These are phyloP conservation scores for Kwoniella sp. DNA, from an alignment of 768 basidiomycete species.

Conservation along the genomic window DNA sequence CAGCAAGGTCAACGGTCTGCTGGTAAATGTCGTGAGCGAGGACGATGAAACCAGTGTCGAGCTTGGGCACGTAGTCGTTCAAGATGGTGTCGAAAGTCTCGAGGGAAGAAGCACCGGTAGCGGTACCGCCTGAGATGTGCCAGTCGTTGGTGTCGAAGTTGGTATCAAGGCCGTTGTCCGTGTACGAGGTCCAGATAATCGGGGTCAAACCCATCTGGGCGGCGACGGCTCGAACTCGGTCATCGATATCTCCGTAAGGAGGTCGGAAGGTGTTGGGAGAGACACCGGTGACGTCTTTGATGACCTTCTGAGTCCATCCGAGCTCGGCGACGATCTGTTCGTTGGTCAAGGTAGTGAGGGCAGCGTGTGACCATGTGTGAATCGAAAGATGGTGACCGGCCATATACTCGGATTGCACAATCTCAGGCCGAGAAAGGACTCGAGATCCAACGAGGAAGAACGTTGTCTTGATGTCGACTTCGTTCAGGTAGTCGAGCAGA, in stretches of 20 bases:
- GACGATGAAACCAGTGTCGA: conserved; percentile 81
- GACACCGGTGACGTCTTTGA: conserved; percentile 74
- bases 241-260: conserved; percentile 69
- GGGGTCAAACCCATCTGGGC: conserved; percentile 79
- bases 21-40: conserved; percentile 80
- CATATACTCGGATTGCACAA: conserved; percentile 76
- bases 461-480: conserved; percentile 70
- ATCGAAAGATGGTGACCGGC: conserved; percentile 78
- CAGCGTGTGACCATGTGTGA: conserved; percentile 85
- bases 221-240: conserved; percentile 80
- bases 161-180: conserved; percentile 61
- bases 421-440: conserved; percentile 70
- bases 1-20: conserved; percentile 80
- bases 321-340: conserved; percentile 82
- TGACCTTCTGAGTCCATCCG: conserved; percentile 82
- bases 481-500: conserved; percentile 70
- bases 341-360: conserved; percentile 74
- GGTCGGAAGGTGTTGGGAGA: conserved; percentile 78
- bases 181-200: conserved; percentile 74
- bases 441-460: conserved; percentile 89
- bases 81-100: conserved; percentile 74
- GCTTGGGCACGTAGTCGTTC: conserved; percentile 62
- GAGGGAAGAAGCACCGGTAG: conserved; percentile 64
- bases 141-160: conserved; percentile 80
- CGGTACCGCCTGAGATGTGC: conserved; percentile 72